A percentile compares a stretch with the other conserved stretches of the same genome.
phyloP scores from a whole-genome alignment of 2,329 filamentous ascomycete species.

The Plenodomus lindquistii region DNA sequence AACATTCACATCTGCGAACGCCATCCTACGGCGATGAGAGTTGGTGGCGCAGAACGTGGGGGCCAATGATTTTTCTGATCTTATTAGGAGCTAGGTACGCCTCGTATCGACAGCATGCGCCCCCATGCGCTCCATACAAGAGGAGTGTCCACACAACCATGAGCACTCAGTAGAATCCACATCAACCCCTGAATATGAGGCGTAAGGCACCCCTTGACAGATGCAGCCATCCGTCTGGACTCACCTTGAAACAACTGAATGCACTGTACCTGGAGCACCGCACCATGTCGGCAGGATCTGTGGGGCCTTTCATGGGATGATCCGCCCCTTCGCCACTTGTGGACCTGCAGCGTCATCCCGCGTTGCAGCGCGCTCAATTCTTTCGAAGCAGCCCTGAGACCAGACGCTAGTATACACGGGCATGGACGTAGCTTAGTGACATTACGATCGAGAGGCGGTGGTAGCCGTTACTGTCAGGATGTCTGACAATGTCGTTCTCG shows the following conservation, averaged over 20 bases:
- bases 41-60: background rate
- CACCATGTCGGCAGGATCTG: background rate
- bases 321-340: background rate
- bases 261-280: background rate
- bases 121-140: no score
- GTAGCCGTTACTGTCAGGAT: slow-evolving; percentile 34
- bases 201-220: background rate
- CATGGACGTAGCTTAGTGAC: background rate
- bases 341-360: no score
- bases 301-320: background rate
- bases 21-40: background rate
- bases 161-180: background rate
- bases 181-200: background rate
- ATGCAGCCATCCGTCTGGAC: background rate
- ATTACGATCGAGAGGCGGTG: slow-evolving; percentile 10
- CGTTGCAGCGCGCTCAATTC: background rate
- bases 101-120: background rate
- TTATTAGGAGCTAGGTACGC: background rate
- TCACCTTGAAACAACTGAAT: background rate
- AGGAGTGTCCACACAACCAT: no score
- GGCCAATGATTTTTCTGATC: background rate
- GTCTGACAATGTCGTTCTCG: slow-evolving; percentile 43
- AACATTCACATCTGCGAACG: background rate
- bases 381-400: background rate
- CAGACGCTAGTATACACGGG: background rate